Evolutionary conservation across 805 yeast genomes (phyloP).

Genomic region (Metschnikowia gelsemii): DNA sequence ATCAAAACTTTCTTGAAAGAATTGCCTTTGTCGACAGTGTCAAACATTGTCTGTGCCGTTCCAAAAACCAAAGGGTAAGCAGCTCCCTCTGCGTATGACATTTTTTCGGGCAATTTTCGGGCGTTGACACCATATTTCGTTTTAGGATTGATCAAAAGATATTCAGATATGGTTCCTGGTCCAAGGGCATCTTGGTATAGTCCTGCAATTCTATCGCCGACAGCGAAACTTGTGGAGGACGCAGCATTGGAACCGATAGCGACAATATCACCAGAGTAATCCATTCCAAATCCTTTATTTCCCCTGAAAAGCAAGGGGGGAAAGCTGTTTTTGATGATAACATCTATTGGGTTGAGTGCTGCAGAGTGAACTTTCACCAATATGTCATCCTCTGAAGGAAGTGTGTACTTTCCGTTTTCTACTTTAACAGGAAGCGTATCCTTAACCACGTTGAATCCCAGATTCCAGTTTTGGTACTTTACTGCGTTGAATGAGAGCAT

Average conservation of each 20-base stretch:
- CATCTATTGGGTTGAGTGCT: conserved; percentile 37
- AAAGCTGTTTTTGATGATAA: conserved; percentile 23
- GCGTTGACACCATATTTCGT: conserved; percentile 34
- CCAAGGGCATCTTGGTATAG: conserved; percentile 19
- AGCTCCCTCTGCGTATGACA: conserved; percentile 58
- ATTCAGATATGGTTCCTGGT: conserved; percentile 49
- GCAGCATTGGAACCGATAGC: conserved; percentile 31
- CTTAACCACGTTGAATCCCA: conserved; percentile 16
- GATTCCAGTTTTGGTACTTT: conserved; percentile 20
- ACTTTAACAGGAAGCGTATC: conserved; percentile 15
- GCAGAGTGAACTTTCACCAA: conserved; percentile 34
- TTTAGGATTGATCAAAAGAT: conserved; percentile 40
- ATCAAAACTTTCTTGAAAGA: conserved; percentile 53
- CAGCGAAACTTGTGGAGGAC: conserved; percentile 20
- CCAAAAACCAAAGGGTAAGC: conserved; percentile 63
- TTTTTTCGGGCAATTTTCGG: conserved; percentile 43
- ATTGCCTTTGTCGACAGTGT: conserved; percentile 30
- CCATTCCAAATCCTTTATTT: conserved; percentile 31
- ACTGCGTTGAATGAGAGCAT: conserved; percentile 25
- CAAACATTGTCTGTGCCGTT: conserved; percentile 53
- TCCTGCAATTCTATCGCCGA: conserved; percentile 35
- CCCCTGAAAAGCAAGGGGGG: conserved; percentile 12
- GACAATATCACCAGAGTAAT: conserved; percentile 35
- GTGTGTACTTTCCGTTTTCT: conserved; percentile 10
- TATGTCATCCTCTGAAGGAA: conserved; percentile 20